A percentile compares a stretch with the other conserved stretches of the same genome.
phyloP scores from a whole-genome alignment of 163 green algal genomes.

The Scenedesmus sp. region DNA sequence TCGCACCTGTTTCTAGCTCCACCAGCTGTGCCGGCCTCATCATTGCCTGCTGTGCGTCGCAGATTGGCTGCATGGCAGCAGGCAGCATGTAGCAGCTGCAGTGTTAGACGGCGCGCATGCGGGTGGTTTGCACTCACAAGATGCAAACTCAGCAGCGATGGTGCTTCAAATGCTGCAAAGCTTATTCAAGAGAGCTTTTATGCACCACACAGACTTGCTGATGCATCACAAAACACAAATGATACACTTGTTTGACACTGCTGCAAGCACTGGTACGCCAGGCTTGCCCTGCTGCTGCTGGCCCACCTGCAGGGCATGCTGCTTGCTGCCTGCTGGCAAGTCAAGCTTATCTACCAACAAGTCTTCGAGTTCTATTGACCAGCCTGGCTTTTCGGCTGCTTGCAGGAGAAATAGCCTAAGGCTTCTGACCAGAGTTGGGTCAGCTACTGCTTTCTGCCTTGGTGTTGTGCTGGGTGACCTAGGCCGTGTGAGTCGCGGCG shows the following conservation, averaged over 20 bases:
- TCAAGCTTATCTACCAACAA: constrained; percentile 8
- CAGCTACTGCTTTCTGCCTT: not conserved
- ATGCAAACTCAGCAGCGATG: no score
- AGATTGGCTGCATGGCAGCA: not conserved
- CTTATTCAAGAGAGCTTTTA: no score
- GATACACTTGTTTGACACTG: not conserved
- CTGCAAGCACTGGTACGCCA: not conserved
- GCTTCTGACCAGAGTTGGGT: not conserved
- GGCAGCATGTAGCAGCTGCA: not conserved
- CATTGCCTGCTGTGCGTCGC: not conserved
- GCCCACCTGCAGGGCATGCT: constrained; percentile 2
- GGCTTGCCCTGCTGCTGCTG: not conserved
- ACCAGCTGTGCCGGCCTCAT: not conserved
- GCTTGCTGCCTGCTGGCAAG: constrained; percentile 12
- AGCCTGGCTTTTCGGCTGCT: constrained; percentile 1
- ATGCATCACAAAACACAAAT: not conserved
- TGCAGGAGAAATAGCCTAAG: not conserved
- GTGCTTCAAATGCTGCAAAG: no score
- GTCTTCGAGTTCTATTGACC: not conserved
- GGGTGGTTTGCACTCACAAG: not conserved
- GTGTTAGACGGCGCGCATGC: no score
- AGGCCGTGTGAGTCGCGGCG: not conserved
- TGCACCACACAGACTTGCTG: no score
- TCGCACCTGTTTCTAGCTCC: constrained; percentile 11
- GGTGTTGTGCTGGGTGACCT: constrained; percentile 3